These are phyloP conservation scores for Pythium sp. DNA, from an alignment of 352 stramenopile genomes.

Conservation along the genomic window DNA sequence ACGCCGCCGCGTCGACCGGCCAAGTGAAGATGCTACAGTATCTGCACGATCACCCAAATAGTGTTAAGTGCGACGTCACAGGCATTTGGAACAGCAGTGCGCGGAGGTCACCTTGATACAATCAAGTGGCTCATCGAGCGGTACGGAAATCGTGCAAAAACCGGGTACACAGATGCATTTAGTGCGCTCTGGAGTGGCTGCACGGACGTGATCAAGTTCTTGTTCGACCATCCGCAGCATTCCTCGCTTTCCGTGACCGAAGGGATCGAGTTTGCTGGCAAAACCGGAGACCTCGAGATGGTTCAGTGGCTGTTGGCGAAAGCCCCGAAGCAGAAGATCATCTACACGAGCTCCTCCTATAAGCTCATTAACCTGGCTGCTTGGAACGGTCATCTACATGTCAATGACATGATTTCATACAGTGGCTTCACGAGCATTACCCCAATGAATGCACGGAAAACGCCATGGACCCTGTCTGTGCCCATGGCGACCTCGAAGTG, in stretches of 20 bases:
- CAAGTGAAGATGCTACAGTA: neutral
- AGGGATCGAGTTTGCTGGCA: too few species aligned
- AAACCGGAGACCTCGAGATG: too few species aligned
- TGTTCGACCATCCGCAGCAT: neutral
- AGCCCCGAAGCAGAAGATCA: too few species aligned
- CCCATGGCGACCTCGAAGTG: neutral
- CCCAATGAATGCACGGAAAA: neutral
- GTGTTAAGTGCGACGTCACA: too few species aligned
- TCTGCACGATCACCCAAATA: neutral
- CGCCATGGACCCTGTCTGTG: neutral
- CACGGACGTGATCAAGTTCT: neutral
- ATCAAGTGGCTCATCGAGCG: constrained; percentile 1
- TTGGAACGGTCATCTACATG: neutral
- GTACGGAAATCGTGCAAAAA: neutral
- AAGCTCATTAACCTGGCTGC: neutral
- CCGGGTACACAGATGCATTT: neutral
- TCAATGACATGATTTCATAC: neutral
- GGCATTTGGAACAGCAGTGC: neutral
- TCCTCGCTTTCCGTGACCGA: too few species aligned
- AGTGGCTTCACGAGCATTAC: neutral
- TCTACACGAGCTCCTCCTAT: too few species aligned
- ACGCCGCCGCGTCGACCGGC: neutral
- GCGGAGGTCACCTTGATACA: neutral
- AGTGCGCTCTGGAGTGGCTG: neutral
- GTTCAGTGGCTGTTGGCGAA: too few species aligned